Conservation (phyloP, 108 stramenopile genomes). For the Cyclotella cryptica region DNA sequence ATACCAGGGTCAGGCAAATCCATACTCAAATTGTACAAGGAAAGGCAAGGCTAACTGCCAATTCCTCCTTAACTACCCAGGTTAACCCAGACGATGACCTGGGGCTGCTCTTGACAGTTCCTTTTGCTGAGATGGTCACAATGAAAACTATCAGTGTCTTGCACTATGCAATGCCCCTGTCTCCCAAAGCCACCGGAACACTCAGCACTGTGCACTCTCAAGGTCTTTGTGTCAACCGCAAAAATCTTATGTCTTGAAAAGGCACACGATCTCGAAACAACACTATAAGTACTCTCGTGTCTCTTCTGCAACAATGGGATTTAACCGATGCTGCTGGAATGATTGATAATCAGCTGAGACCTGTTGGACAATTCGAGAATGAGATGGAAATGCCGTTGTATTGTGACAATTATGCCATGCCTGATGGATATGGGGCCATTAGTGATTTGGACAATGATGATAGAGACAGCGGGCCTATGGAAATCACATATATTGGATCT, state of each 20-base stretch:
- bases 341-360: constrained; percentile 85
- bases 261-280: constrained; percentile 72
- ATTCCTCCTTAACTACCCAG: constrained; percentile 66
- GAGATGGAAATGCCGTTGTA: constrained; percentile 78
- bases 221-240: constrained; percentile 75
- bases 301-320: constrained; percentile 69
- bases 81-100: constrained; percentile 77
- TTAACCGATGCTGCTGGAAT: constrained; percentile 47
- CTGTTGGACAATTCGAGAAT: constrained; percentile 83
- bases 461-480: constrained; percentile 61
- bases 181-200: constrained; percentile 26
- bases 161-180: constrained; percentile 24
- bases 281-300: constrained; percentile 62
- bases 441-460: constrained; percentile 52
- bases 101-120: constrained; percentile 77
- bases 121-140: constrained; percentile 80
- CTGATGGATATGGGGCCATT: constrained; percentile 32
- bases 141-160: constrained; percentile 63
- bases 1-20: constrained; percentile 52
- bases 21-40: constrained; percentile 83
- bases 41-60: constrained; percentile 62
- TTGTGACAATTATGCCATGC: constrained; percentile 68
- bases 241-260: constrained; percentile 87
- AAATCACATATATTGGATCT: constrained; percentile 83
- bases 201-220: constrained; percentile 60